Percentiles rank a stretch among this genome's conserved stretches.
Conservation (phyloP, 23 red algal species). For the Cyanidiococcus yangmingshanensis region DNA sequence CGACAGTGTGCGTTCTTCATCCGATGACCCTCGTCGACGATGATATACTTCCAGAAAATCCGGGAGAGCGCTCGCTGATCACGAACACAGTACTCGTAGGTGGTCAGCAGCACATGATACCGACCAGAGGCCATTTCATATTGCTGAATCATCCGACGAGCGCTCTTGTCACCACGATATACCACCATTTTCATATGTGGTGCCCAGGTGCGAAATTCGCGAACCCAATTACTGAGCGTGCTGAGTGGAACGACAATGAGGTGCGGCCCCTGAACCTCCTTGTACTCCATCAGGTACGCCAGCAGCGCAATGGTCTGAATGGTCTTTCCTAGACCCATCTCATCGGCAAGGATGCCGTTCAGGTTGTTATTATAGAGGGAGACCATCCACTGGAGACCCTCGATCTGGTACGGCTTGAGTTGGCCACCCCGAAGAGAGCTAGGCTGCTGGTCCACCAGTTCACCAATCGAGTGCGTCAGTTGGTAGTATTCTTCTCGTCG, state of each 20-base stretch:
- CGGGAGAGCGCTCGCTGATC: conserved; percentile 72
- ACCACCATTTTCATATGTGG: conserved; percentile 68
- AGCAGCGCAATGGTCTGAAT: conserved; percentile 84
- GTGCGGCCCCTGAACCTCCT: conserved; percentile 63
- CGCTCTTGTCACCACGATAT: conserved; percentile 68
- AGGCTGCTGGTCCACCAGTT: conserved; percentile 66
- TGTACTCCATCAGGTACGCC: conserved; percentile 70
- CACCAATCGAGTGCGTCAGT: conserved; percentile 73
- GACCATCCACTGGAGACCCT: conserved; percentile 83
- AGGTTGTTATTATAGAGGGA: conserved; percentile 90
- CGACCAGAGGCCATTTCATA: conserved; percentile 63
- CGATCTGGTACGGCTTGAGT: conserved; percentile 90
- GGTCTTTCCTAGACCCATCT: conserved; percentile 98
- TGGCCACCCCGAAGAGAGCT: conserved; percentile 54
- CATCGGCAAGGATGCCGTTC: conserved; percentile 90
- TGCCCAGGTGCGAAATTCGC: conserved; percentile 77
- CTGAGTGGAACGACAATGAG: conserved; percentile 81
- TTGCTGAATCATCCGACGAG: conserved; percentile 48
- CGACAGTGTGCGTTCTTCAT: conserved; percentile 99
- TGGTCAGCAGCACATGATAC: conserved; percentile 80
- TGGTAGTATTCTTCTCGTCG: conserved; percentile 85
- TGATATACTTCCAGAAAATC: conserved; percentile 95
- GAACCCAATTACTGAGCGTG: conserved; percentile 84
- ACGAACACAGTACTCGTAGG: conserved; percentile 82
- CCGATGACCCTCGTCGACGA: conserved; percentile 95